These are phyloP conservation scores for Camelina hispida DNA, from an alignment of 345 rosid genomes.

Conservation along the genomic window DNA sequence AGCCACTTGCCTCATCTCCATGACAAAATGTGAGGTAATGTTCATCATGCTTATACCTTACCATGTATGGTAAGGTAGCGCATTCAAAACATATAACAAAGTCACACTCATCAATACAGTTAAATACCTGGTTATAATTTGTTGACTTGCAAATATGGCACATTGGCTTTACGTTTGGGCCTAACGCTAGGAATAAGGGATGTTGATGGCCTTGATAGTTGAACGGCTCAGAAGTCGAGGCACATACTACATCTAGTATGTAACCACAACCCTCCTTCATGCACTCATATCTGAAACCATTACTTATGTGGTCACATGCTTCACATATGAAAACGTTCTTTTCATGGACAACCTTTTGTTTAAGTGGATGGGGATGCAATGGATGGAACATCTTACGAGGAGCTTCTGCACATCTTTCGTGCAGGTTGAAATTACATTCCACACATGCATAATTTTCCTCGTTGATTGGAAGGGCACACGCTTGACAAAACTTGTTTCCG, in stretches of 20 bases:
- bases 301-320: fast-evolving
- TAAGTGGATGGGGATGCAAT: not conserved
- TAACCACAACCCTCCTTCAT: fast-evolving
- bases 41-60: constrained; percentile 14
- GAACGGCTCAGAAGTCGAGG: not conserved
- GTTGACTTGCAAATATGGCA: constrained; percentile 15
- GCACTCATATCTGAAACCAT: not conserved
- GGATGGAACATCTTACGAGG: not conserved
- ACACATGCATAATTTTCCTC: not conserved
- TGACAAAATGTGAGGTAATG: constrained; percentile 27
- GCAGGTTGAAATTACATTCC: not conserved
- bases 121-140: not conserved
- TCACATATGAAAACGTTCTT: fast-evolving
- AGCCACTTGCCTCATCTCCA: not conserved
- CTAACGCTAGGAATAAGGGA: not conserved
- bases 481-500: not conserved
- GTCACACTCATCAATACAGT: constrained; percentile 16
- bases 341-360: not conserved
- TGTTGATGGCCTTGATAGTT: constrained; percentile 11
- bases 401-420: constrained; percentile 14
- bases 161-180: not conserved
- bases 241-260: not conserved
- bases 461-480: not conserved
- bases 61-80: not conserved
- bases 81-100: not conserved